Base-by-base conservation (phyloP, 108 stramenopile genomes). In the Schizochytrium sp. region DNA sequence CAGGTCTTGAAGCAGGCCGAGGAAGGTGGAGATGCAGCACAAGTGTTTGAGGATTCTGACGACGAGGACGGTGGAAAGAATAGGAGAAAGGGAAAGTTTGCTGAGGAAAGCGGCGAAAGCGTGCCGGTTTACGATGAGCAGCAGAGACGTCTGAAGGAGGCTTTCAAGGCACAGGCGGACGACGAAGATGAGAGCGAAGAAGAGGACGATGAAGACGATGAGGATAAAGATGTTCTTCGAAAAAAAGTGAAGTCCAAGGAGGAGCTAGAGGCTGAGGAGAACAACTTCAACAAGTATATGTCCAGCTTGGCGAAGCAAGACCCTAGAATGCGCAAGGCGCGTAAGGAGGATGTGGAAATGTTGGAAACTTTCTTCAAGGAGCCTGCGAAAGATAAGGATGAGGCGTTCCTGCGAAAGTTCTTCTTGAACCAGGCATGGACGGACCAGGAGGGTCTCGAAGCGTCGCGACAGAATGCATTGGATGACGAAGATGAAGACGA, bases 211-310 rank as follows among this genome's bases (percentile, higher is more conserved):
- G 90, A 89, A n/a, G 61, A 53, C 87, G 59, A 72, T 15, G 91
- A 91, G 83, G 87, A 72, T 46, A 89, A 89, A 15, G 88, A 73
- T 8, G 83, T 87, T 46, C 87, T 93, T 61, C 87, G 89, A 91
- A 57, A 93, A 15, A 91, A 90, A 87, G 73, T 89, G 13, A 93
- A 95, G 72, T 28, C 91, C 8, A 90, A 91, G 50, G 97, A 96
- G n/a, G 97, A 98, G 89, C 95, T 96, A 46, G 58, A 95, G 89
- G 96, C 97, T 91, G 96, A 95, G 44, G 98, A 98, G 83, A 89
- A 92, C 28, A 98, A 96, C 88, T 87, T 96, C 40, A 91, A 94
- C 72, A 95, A 97, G 87, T 97, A 95, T 88, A 91, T 96, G n/a
- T 41, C 12, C 19, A 47, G 60, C 41, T 7, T 61, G 4, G 17